phyloP scores from a whole-genome alignment of 495 filamentous ascomycete genomes.

The Bacidia rubella region DNA sequence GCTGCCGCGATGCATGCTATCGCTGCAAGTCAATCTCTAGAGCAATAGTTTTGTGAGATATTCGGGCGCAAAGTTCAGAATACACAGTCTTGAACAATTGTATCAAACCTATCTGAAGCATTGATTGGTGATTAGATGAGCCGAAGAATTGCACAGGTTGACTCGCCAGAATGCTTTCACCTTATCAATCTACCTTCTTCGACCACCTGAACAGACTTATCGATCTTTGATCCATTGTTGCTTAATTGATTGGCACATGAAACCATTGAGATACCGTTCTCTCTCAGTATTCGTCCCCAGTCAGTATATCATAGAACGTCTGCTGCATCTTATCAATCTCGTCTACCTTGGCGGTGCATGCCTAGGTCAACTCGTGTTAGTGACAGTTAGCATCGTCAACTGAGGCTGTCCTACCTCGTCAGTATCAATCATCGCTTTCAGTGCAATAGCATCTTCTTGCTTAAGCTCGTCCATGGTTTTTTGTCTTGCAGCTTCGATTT shows the following conservation, averaged over 20 bases:
- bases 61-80: too few species aligned
- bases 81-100: too few species aligned
- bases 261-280: background rate
- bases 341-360: slow-evolving; percentile 6
- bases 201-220: too few species aligned
- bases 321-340: slow-evolving; percentile 4
- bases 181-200: too few species aligned
- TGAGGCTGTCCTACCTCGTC: slow-evolving; percentile 18
- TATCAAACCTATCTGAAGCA: too few species aligned
- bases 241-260: too few species aligned
- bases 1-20: background rate
- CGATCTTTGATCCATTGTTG: too few species aligned
- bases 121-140: too few species aligned
- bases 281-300: slow-evolving; percentile 10
- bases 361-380: slow-evolving; percentile 5
- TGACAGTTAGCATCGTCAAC: background rate
- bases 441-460: background rate
- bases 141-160: too few species aligned
- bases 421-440: slow-evolving; percentile 10
- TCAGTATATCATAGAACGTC: slow-evolving; percentile 6
- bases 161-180: too few species aligned
- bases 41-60: too few species aligned
- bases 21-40: too few species aligned
- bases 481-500: slow-evolving; percentile 10
- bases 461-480: slow-evolving; percentile 3